Evolutionary conservation across 2,329 filamentous ascomycete genomes (phyloP).

Genomic region (Atkinsonella texensis): DNA sequence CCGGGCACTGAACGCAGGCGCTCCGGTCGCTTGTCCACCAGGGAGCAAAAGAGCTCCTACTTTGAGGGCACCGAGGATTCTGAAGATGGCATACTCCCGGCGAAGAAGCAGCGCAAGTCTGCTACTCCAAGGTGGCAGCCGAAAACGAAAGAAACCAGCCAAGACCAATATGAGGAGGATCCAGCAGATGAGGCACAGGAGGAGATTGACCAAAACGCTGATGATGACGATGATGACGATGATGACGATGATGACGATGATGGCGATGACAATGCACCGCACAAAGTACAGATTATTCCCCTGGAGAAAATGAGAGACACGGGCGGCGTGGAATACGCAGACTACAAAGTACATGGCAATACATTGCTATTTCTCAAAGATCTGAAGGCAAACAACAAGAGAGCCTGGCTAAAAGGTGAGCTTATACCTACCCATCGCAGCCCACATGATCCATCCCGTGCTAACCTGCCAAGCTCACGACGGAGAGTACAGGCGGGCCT

Average conservation of each 20-base stretch:
- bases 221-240: constrained; percentile 14
- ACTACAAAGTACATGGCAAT: constrained; percentile 42
- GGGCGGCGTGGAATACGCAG: constrained; percentile 32
- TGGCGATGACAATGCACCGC: constrained; percentile 14
- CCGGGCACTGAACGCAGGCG: constrained; percentile 23
- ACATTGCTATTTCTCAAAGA: constrained; percentile 46
- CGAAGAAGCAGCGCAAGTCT: constrained; percentile 17
- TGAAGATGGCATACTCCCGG: constrained; percentile 9
- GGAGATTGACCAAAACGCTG: constrained; percentile 10
- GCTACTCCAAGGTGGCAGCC: constrained; percentile 14
- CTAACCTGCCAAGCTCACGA: constrained; percentile 50
- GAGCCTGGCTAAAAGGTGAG: constrained; percentile 47
- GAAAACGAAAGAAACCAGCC: constrained; percentile 5
- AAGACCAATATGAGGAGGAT: constrained; percentile 13
- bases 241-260: constrained; percentile 22
- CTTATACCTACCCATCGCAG: not conserved
- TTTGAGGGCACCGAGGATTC: constrained; percentile 25
- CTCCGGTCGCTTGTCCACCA: constrained; percentile 34
- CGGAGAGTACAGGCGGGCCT: constrained; percentile 62
- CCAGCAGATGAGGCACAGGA: constrained; percentile 16
- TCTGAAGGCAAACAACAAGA: constrained; percentile 46
- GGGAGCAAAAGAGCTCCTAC: constrained; percentile 37
- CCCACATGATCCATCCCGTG: not conserved
- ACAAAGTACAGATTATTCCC: constrained; percentile 23
- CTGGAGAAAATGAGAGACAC: constrained; percentile 23